phyloP scores from a whole-genome alignment of 495 filamentous ascomycete genomes.

The Trichocladium uniseriatum region DNA sequence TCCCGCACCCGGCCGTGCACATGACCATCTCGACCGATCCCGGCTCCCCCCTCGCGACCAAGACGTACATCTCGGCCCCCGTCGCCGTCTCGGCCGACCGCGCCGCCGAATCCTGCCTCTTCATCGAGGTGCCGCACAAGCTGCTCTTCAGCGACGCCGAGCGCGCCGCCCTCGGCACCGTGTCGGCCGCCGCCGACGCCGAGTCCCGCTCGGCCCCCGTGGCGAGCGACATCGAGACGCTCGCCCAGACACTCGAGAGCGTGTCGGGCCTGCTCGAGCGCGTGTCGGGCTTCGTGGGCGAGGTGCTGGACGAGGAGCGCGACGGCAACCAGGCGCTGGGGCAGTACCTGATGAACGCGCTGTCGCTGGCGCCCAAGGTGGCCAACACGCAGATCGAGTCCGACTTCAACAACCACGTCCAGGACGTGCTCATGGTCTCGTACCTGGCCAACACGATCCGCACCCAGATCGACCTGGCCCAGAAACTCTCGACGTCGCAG shows the following conservation, averaged over 20 bases:
- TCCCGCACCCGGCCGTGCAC: constrained; percentile 91
- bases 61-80: constrained; percentile 87
- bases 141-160: constrained; percentile 88
- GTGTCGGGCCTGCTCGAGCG: constrained; percentile 81
- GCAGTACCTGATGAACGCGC: constrained; percentile 85
- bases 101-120: constrained; percentile 87
- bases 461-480: constrained; percentile 96
- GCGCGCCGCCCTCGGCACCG: constrained; percentile 81
- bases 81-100: constrained; percentile 92
- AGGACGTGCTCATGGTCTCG: constrained; percentile 92
- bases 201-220: constrained; percentile 64
- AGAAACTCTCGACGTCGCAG: constrained; percentile 78
- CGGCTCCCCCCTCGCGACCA: constrained; percentile 71
- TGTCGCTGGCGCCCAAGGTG: constrained; percentile 90
- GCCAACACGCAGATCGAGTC: constrained; percentile 78
- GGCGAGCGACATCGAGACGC: constrained; percentile 75
- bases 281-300: constrained; percentile 78
- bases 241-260: constrained; percentile 75
- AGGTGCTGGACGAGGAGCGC: constrained; percentile 56
- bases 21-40: constrained; percentile 84
- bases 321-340: constrained; percentile 75
- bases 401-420: constrained; percentile 99
- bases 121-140: constrained; percentile 84
- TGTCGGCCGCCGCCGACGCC: constrained; percentile 67
- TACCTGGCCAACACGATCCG: constrained; percentile 98